Evolutionary conservation across 768 basidiomycete species (phyloP).

Genomic region (Gymnopilus dilepis): DNA sequence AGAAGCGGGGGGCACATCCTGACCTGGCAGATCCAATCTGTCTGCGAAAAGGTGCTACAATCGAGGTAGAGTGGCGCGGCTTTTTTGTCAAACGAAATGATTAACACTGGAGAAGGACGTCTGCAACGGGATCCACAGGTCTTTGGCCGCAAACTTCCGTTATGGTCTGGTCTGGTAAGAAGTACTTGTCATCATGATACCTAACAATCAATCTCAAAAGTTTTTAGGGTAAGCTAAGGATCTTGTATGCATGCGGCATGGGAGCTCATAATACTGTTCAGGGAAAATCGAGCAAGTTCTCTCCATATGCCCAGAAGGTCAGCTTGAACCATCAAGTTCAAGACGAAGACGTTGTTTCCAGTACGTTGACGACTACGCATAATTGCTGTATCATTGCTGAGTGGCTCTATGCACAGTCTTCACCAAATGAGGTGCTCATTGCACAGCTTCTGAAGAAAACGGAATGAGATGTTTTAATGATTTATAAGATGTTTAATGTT

Average conservation of each 20-base stretch:
- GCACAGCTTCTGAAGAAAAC: neutral
- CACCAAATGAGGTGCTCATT: slow-evolving; percentile 29
- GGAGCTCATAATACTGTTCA: slow-evolving; percentile 30
- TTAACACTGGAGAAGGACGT: slow-evolving; percentile 62
- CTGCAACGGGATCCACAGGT: slow-evolving; percentile 92
- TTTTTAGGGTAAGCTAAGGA: slow-evolving; percentile 29
- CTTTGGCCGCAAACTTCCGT: slow-evolving; percentile 88
- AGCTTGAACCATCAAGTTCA: slow-evolving; percentile 82
- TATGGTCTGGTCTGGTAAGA: slow-evolving; percentile 92
- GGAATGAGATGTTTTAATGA: neutral
- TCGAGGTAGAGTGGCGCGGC: slow-evolving; percentile 62
- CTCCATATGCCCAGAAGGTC: slow-evolving; percentile 94
- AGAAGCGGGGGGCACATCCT: slow-evolving; percentile 94
- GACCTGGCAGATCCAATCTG: slow-evolving; percentile 92
- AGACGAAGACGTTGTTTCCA: slow-evolving; percentile 89
- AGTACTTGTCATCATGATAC: neutral
- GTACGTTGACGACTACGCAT: slow-evolving; percentile 48
- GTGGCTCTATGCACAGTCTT: slow-evolving; percentile 29
- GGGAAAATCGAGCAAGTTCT: slow-evolving; percentile 95
- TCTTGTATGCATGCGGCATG: neutral
- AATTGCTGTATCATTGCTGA: slow-evolving; percentile 35
- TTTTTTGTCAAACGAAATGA: neutral
- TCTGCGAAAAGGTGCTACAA: slow-evolving; percentile 88
- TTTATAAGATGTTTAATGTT: slow-evolving; percentile 2
- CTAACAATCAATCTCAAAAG: slow-evolving; percentile 3